Evolutionary conservation across 176 grass and related monocot genomes (phyloP).

Genomic region (Oryza rufipogon): DNA sequence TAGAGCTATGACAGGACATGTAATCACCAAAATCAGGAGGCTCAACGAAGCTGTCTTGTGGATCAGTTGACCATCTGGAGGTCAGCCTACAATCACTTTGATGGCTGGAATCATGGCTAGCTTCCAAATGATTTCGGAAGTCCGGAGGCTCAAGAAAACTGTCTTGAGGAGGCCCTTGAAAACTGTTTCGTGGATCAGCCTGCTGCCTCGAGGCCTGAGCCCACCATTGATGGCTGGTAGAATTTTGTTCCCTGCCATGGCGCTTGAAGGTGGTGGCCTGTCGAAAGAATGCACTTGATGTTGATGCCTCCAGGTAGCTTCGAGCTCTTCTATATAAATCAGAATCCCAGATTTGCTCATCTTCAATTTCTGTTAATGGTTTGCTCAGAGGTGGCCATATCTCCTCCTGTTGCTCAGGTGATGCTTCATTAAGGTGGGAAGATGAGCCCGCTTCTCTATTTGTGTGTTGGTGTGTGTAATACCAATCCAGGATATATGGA

Average conservation of each 20-base stretch:
- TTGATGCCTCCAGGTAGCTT: constrained; percentile 54
- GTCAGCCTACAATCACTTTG: constrained; percentile 43
- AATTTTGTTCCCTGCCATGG: constrained; percentile 18
- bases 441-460: not conserved
- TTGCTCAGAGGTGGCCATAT: constrained; percentile 1
- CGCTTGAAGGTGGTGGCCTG: constrained; percentile 15
- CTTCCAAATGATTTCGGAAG: constrained; percentile 25
- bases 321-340: constrained; percentile 20
- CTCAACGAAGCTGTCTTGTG: constrained; percentile 47
- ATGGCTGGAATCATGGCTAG: constrained; percentile 34
- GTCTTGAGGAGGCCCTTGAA: constrained; percentile 31
- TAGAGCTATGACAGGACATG: constrained; percentile 17
- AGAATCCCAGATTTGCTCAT: constrained; percentile 25
- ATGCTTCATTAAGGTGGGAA: not conserved
- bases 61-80: not conserved
- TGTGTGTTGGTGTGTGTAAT: constrained; percentile 40
- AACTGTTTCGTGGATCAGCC: constrained; percentile 32
- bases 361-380: constrained; percentile 39
- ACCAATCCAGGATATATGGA: constrained; percentile 64
- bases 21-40: constrained; percentile 31
- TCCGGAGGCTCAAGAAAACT: constrained; percentile 32
- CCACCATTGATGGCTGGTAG: constrained; percentile 45
- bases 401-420: constrained; percentile 12
- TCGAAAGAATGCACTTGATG: constrained; percentile 54
- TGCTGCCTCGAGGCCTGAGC: not conserved